A percentile compares a stretch with the other conserved stretches of the same genome.
Conservation (phyloP, 2,329 filamentous ascomycete genomes). For the Microthyrium microscopicum region DNA sequence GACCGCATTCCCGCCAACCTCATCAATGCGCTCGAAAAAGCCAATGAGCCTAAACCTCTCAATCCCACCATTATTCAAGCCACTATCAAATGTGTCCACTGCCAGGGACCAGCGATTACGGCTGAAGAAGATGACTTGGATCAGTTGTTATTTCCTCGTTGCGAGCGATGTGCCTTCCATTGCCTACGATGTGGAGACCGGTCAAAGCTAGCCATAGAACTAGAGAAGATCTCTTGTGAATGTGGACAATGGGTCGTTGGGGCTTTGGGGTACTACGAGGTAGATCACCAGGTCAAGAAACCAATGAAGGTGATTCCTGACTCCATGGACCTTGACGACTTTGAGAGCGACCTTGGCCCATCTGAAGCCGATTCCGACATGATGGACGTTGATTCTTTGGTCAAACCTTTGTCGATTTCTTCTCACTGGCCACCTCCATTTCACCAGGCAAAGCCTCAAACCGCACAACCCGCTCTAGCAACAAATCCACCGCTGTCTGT, state of each 20-base stretch:
- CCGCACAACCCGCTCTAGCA: no score
- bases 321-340: no score
- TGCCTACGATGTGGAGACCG: constrained; percentile 24
- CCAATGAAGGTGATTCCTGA: no score
- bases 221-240: constrained; percentile 14
- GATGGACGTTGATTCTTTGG: no score
- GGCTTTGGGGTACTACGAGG: constrained; percentile 24
- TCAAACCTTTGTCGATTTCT: no score
- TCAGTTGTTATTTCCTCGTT: constrained; percentile 12
- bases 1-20: constrained; percentile 26
- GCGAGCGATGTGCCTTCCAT: constrained; percentile 25
- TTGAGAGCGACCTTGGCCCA: no score
- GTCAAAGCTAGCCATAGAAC: constrained; percentile 11
- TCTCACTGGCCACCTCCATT: no score
- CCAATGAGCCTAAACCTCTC: not conserved
- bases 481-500: no score
- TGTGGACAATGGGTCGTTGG: constrained; percentile 23
- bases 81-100: constrained; percentile 19
- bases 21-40: constrained; percentile 14
- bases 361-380: no score
- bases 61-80: constrained; percentile 11
- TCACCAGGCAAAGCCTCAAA: no score
- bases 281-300: no score
- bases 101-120: constrained; percentile 17
- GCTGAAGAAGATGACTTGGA: constrained; percentile 8